Base-by-base conservation (phyloP, 164 flowering plant species). In the Echeveria elegans region DNA sequence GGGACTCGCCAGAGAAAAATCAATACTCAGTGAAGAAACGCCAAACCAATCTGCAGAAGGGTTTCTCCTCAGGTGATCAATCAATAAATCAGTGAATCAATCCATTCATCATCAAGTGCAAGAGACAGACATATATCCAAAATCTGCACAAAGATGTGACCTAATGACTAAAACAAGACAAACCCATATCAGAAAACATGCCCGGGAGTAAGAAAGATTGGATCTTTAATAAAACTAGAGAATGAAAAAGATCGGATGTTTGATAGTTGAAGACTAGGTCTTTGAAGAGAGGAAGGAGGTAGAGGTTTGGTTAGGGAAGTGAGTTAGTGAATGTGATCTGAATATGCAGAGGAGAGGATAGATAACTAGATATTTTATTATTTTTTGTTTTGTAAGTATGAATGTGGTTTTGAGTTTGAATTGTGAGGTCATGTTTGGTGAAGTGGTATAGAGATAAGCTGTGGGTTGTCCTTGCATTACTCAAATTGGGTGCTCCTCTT, bases 131-230 rank as follows among this genome's bases (percentile, higher is more conserved):
- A 56, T 56, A 1, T 2, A 14, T 43, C 47, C 18, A 3, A 1
- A 43, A 16, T 43, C 47, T n/a, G n/a, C 16, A 43, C 3, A 43
- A 14, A 43, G 47, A 12, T 43, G 47, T 43, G 47, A 43, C 3
- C 18, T 43, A 15, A 18, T 43, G 47, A 43, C n/a, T n/a, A 43
- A 43, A 43, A 12, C 31, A 28, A 28, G 24, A 56, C 30, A 56
- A 32, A 28, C 32, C 61, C 61, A 56, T 32, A 56, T 56, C 61
- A 56, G 32, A 28, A 6, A 56, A 56, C 61, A 56, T 56, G 61
- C 61, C 26, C 12, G 14, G 28, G 61, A 56, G 1, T 56, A 19
- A 19, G 32, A 56, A 56, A 56, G 61, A 56, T 56, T 28, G 32
- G 30, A 56, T 56, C 61, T 56, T 56, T 56, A 32, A 56, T 56